Evolutionary conservation across 495 filamentous ascomycete genomes (phyloP).

Genomic region (Clohesyomyces aquaticus): DNA sequence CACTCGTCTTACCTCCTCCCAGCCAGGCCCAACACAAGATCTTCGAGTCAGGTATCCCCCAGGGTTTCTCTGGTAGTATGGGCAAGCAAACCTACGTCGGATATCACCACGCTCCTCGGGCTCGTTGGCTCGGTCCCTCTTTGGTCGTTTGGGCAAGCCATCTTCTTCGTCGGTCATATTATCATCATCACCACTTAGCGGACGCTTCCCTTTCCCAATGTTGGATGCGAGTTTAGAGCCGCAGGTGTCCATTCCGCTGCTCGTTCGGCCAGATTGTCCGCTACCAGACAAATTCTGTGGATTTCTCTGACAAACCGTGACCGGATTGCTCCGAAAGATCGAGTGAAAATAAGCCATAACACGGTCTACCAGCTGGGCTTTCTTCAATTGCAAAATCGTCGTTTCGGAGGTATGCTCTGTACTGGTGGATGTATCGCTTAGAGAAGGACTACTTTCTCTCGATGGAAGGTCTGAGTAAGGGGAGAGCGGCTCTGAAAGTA

Average conservation of each 20-base stretch:
- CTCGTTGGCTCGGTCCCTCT: not conserved
- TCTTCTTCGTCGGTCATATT: not conserved
- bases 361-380: not conserved
- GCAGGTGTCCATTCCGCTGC: too few relatives aligned
- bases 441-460: too few relatives aligned
- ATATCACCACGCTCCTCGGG: not conserved
- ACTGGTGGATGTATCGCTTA: not conserved
- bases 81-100: not conserved
- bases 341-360: constrained; percentile 1
- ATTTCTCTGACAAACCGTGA: not conserved
- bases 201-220: not conserved
- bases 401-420: not conserved
- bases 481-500: too few relatives aligned
- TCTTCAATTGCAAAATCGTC: not conserved
- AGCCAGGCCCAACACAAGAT: not conserved
- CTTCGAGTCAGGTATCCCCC: not conserved
- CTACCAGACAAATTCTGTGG: not conserved
- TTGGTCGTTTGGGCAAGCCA: not conserved
- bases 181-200: not conserved
- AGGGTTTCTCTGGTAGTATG: not conserved
- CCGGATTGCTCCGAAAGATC: not conserved
- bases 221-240: not conserved
- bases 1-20: not conserved
- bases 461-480: too few relatives aligned
- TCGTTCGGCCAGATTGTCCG: too few relatives aligned